These are phyloP conservation scores for Pseudognaphalium luteoalbum DNA, from an alignment of 129 eudicot genomes.

Conservation along the genomic window DNA sequence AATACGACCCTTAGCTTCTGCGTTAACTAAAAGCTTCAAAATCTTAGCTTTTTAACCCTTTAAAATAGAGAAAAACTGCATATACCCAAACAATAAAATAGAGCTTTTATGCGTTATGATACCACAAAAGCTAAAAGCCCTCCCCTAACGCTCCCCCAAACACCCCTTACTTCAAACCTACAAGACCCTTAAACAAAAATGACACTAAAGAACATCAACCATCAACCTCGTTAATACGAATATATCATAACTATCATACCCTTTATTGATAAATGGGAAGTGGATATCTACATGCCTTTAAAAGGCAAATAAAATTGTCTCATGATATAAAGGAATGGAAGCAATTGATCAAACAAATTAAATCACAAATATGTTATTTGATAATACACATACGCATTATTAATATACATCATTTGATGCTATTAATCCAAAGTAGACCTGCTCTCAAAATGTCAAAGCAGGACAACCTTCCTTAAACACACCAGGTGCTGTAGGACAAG, in stretches of 20 bases:
- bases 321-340: conserved; percentile 4
- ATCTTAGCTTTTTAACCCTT: no score
- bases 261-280: not conserved
- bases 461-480: conserved; percentile 72
- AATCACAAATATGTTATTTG: not conserved
- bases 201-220: no score
- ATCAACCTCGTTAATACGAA: not conserved
- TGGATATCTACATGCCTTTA: not conserved
- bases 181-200: no score
- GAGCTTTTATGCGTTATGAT: no score
- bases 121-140: no score
- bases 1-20: no score
- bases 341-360: not conserved
- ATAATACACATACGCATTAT: conserved; percentile 7
- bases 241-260: not conserved
- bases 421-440: no score
- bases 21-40: no score
- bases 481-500: conserved; percentile 83
- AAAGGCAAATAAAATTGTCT: not conserved
- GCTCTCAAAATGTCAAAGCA: conserved; percentile 27
- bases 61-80: no score
- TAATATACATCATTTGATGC: conserved; percentile 18
- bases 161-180: no score
- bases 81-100: no score
- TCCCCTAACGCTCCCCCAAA: no score